Conservation (phyloP, 805 yeast species). For the Saccharomyces jurei region DNA sequence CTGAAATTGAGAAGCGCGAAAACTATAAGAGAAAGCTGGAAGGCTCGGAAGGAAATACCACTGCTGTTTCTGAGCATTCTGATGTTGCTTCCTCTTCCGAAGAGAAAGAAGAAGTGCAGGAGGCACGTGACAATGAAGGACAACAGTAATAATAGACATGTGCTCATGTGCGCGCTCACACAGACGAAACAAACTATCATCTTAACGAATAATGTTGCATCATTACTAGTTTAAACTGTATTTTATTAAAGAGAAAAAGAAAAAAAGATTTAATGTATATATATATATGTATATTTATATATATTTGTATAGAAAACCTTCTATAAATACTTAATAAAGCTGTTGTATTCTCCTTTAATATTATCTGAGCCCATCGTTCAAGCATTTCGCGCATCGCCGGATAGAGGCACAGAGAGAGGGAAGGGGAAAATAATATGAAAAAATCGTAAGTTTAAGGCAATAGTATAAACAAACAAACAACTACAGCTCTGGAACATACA, state of each 20-base stretch:
- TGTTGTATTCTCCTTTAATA: background rate
- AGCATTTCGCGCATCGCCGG: background rate
- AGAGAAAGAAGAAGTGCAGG: background rate
- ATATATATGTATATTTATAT: background rate
- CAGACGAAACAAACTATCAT: background rate
- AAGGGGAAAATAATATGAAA: background rate
- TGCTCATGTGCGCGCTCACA: background rate
- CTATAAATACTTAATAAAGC: background rate
- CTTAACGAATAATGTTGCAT: background rate
- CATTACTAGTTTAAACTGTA: background rate
- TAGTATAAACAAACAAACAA: background rate
- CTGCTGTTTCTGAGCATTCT: background rate
- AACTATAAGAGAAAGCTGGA: constrained; percentile 2
- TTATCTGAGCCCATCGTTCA: background rate
- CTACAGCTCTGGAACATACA: background rate
- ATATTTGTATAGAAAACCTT: background rate
- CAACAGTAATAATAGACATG: background rate
- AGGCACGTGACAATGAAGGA: background rate
- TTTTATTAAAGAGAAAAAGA: background rate
- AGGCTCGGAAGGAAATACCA: background rate
- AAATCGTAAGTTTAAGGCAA: background rate
- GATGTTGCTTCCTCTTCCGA: background rate
- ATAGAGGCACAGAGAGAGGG: background rate
- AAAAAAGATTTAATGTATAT: background rate
- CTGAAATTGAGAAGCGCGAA: constrained; percentile 47